Percentiles rank a stretch among this genome's conserved stretches.
phyloP scores from a whole-genome alignment of 768 basidiomycete species.

The Tylopilus vinaceipallidus region DNA sequence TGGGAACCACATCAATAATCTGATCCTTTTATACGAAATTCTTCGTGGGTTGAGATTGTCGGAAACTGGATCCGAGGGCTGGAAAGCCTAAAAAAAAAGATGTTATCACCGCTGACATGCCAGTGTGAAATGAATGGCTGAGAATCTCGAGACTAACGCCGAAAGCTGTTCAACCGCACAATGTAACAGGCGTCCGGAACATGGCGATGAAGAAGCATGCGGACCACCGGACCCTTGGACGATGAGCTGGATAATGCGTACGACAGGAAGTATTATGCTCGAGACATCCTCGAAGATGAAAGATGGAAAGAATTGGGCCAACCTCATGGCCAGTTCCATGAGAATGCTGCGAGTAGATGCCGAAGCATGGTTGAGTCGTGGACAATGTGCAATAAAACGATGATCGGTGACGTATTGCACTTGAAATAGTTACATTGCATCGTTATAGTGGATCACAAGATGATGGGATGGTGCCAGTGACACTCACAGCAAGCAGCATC shows the following conservation, averaged over 20 bases:
- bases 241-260: not conserved
- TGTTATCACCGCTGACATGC: not conserved
- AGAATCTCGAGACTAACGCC: not conserved
- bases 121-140: not conserved
- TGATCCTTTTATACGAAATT: not conserved
- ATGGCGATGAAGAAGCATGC: not conserved
- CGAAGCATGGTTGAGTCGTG: no score
- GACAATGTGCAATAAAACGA: not conserved
- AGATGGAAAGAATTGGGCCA: not conserved
- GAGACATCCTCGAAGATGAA: not conserved
- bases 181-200: not conserved
- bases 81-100: not conserved
- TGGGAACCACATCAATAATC: not conserved
- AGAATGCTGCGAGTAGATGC: no score
- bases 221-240: not conserved
- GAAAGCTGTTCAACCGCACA: not conserved
- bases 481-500: no score
- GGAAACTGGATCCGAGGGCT: not conserved
- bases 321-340: not conserved
- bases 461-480: no score
- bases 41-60: not conserved
- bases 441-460: not conserved
- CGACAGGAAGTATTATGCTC: no score
- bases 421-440: not conserved
- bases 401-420: not conserved